Evolutionary conservation across 768 basidiomycete species (phyloP).

Genomic region (Pisolithus marmoratus): DNA sequence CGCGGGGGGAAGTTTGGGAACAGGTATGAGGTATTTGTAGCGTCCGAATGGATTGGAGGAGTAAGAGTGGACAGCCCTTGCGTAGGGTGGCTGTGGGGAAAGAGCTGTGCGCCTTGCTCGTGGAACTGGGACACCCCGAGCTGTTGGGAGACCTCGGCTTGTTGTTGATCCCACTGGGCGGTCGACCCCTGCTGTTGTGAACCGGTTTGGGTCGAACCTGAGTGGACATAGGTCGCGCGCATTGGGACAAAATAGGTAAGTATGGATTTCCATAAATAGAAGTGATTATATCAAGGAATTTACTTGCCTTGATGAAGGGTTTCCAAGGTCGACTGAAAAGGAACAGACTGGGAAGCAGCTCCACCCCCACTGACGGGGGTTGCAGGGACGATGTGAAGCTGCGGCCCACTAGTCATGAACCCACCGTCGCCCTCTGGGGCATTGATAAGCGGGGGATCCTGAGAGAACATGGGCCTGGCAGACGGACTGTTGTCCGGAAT

Average conservation of each 20-base stretch:
- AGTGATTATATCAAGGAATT: slow-evolving; percentile 22
- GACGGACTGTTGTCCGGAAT: slow-evolving; percentile 53
- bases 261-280: slow-evolving; percentile 26
- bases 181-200: slow-evolving; percentile 30
- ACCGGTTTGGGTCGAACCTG: slow-evolving; percentile 27
- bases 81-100: slow-evolving; percentile 28
- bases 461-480: slow-evolving; percentile 31
- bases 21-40: slow-evolving; percentile 34
- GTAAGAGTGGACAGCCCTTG: slow-evolving; percentile 32
- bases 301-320: slow-evolving; percentile 51
- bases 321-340: slow-evolving; percentile 48
- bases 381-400: slow-evolving; percentile 75
- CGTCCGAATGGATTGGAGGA: slow-evolving; percentile 27
- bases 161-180: slow-evolving; percentile 31
- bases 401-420: slow-evolving; percentile 45
- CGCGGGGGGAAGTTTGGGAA: slow-evolving; percentile 37
- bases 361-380: slow-evolving; percentile 70
- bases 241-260: slow-evolving; percentile 22
- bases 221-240: slow-evolving; percentile 22
- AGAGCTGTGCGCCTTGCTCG: slow-evolving; percentile 26
- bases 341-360: slow-evolving; percentile 38
- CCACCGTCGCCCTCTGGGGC: slow-evolving; percentile 55
- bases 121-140: slow-evolving; percentile 27
- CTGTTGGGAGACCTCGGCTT: slow-evolving; percentile 24
- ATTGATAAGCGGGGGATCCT: slow-evolving; percentile 48